These are phyloP conservation scores for Penicillium odoratum DNA, from an alignment of 495 filamentous ascomycete genomes.

Conservation along the genomic window DNA sequence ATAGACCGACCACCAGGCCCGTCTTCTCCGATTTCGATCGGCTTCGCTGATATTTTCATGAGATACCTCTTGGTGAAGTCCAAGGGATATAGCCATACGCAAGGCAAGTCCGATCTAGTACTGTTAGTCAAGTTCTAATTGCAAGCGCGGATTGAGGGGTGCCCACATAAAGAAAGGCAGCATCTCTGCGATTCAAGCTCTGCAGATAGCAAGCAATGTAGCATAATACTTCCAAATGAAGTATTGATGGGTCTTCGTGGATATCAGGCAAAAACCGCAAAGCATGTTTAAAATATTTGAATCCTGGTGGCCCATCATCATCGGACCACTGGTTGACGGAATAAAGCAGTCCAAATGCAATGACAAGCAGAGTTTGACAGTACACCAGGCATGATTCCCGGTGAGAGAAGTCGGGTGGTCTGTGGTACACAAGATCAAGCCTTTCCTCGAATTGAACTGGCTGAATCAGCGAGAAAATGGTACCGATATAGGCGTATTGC, in stretches of 20 bases:
- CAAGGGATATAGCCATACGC: conserved; percentile 52
- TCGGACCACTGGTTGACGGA: conserved; percentile 53
- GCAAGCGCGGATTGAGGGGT: not conserved
- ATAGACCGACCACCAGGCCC: conserved; percentile 56
- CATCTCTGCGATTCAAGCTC: conserved; percentile 50
- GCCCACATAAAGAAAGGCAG: conserved; percentile 47
- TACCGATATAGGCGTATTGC: conserved; percentile 53
- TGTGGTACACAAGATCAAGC: conserved; percentile 39
- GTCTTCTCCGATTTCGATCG: conserved; percentile 45
- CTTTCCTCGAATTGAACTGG: conserved; percentile 44
- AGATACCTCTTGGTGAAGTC: conserved; percentile 50
- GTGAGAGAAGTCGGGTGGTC: conserved; percentile 34
- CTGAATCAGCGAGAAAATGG: conserved; percentile 50
- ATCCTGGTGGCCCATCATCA: conserved; percentile 49
- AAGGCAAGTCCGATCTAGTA: conserved; percentile 47
- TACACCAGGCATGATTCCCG: conserved; percentile 37
- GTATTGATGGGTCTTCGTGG: conserved; percentile 51
- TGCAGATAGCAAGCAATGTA: conserved; percentile 56
- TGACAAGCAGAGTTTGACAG: conserved; percentile 43
- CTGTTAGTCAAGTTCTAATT: conserved; percentile 2
- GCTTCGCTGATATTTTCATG: conserved; percentile 30
- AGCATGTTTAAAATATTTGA: conserved; percentile 51
- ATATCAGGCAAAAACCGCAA: conserved; percentile 49
- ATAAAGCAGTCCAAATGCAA: conserved; percentile 55
- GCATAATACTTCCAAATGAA: conserved; percentile 51